A percentile compares a stretch with the other conserved stretches of the same genome.
Evolutionary conservation across 495 filamentous ascomycete genomes (phyloP).

Genomic region (Clohesyomyces aquaticus): DNA sequence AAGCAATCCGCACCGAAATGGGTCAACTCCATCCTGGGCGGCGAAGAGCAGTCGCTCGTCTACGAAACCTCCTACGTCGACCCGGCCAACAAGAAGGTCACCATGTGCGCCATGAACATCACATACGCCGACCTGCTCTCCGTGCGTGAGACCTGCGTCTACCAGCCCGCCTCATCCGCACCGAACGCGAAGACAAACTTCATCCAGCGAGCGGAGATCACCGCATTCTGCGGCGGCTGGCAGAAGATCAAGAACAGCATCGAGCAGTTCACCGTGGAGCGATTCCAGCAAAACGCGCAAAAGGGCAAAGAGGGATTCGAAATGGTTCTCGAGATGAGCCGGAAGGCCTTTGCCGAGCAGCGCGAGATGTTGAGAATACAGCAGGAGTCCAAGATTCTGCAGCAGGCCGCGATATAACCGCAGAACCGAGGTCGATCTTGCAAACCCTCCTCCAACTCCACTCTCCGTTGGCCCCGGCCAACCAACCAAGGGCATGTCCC

Average conservation of each 20-base stretch:
- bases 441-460: not conserved
- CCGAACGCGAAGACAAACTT: slow-evolving; percentile 73
- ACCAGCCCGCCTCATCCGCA: slow-evolving; percentile 63
- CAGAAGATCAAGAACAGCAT: slow-evolving; percentile 92
- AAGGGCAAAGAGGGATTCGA: slow-evolving; percentile 93
- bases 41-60: slow-evolving; percentile 77
- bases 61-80: slow-evolving; percentile 96
- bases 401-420: slow-evolving; percentile 24
- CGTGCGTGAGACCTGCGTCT: slow-evolving; percentile 88
- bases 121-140: slow-evolving; percentile 85
- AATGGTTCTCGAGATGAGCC: slow-evolving; percentile 88
- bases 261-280: slow-evolving; percentile 84
- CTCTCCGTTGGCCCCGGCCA: not conserved
- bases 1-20: slow-evolving; percentile 86
- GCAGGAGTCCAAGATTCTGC: slow-evolving; percentile 31
- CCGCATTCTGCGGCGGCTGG: slow-evolving; percentile 93
- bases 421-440: no score
- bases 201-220: slow-evolving; percentile 86
- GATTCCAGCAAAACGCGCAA: slow-evolving; percentile 87
- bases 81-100: slow-evolving; percentile 76
- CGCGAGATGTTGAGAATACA: slow-evolving; percentile 53
- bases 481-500: not conserved
- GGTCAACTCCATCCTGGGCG: slow-evolving; percentile 76
- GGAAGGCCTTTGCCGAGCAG: slow-evolving; percentile 89
- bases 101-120: slow-evolving; percentile 90